These are phyloP conservation scores for Myxozyma neglecta DNA, from an alignment of 805 yeast genomes.

Conservation along the genomic window DNA sequence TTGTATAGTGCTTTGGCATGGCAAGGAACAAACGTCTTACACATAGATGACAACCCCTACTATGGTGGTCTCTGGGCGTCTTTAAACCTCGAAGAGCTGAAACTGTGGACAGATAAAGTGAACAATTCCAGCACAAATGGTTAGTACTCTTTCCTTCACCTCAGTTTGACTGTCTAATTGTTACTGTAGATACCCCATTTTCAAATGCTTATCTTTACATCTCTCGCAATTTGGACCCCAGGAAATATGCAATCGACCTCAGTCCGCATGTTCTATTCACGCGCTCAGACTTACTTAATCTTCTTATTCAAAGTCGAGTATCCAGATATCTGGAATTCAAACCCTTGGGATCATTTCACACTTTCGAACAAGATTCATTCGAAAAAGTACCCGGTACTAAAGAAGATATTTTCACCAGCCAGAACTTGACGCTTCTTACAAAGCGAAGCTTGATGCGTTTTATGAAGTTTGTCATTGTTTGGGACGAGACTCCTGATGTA, in stretches of 20 bases:
- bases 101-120: conserved; percentile 72
- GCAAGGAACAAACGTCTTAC: conserved; percentile 96
- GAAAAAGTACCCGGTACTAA: conserved; percentile 83
- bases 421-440: conserved; percentile 66
- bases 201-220: conserved; percentile 77
- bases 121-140: conserved; percentile 42
- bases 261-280: conserved; percentile 88
- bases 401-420: conserved; percentile 91
- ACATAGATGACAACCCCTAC: conserved; percentile 77
- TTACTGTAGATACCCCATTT: conserved; percentile 40
- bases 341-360: conserved; percentile 82
- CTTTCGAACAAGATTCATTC: conserved; percentile 89
- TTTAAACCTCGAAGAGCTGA: conserved; percentile 79
- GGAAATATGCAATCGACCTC: conserved; percentile 83
- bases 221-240: conserved; percentile 63
- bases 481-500: conserved; percentile 58
- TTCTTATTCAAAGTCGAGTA: conserved; percentile 80
- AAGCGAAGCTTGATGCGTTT: conserved; percentile 89
- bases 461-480: conserved; percentile 78
- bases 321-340: conserved; percentile 91
- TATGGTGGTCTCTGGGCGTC: conserved; percentile 91
- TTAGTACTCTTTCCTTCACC: conserved; percentile 14
- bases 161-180: background rate
- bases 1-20: conserved; percentile 75
- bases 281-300: conserved; percentile 76